These are phyloP conservation scores for Canna indica DNA, from an alignment of 176 grass and related monocot genomes.

Conservation along the genomic window DNA sequence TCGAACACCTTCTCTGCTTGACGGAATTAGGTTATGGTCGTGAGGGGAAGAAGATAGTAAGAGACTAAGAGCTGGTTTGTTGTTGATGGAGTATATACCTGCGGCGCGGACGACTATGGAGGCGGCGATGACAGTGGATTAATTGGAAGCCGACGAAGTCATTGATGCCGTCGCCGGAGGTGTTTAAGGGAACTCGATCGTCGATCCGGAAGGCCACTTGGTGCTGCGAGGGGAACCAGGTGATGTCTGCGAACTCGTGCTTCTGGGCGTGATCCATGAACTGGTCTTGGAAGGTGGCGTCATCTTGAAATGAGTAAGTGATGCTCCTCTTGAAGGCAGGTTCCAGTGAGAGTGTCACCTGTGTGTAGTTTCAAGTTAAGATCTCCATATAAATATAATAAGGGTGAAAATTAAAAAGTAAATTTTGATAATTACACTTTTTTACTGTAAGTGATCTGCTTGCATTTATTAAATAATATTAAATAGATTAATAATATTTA, in stretches of 20 bases:
- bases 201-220: conserved; percentile 50
- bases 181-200: conserved; percentile 35
- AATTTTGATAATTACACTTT: too few species aligned
- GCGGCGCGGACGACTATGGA: conserved; percentile 28
- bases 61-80: too few species aligned
- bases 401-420: too few species aligned
- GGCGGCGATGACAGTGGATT: conserved; percentile 23
- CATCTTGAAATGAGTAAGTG: conserved; percentile 44
- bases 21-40: not conserved
- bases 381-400: too few species aligned
- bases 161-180: conserved; percentile 45
- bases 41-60: too few species aligned
- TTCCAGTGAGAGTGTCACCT: conserved; percentile 76
- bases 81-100: conserved; percentile 10
- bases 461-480: too few species aligned
- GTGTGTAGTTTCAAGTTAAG: too few species aligned
- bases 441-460: too few species aligned
- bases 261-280: conserved; percentile 38
- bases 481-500: too few species aligned
- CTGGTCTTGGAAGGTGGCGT: conserved; percentile 44
- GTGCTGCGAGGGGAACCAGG: conserved; percentile 77
- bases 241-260: conserved; percentile 76
- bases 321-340: conserved; percentile 69
- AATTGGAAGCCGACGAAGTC: conserved; percentile 84
- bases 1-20: conserved; percentile 43